Percentiles rank a stretch among this genome's conserved stretches.
These are phyloP conservation scores for Lepiota venenata DNA, from an alignment of 768 basidiomycete genomes.

Conservation along the genomic window DNA sequence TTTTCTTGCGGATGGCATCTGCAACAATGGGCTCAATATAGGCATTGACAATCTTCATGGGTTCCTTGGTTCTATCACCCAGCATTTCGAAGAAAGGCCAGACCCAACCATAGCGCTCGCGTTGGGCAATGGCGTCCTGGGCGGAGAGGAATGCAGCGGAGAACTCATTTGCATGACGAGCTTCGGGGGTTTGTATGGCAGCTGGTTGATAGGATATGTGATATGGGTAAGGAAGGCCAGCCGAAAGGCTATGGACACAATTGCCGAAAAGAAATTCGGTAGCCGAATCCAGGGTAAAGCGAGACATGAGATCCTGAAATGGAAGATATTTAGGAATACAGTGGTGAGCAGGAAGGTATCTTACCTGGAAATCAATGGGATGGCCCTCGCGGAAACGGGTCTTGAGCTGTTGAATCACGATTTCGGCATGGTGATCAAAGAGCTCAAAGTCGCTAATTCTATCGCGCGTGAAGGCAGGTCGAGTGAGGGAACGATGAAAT, in stretches of 20 bases:
- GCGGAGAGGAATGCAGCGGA: constrained; percentile 46
- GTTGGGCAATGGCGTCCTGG: constrained; percentile 37
- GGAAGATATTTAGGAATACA: background rate
- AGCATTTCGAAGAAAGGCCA: constrained; percentile 55
- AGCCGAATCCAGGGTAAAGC: constrained; percentile 66
- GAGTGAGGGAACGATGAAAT: constrained; percentile 62
- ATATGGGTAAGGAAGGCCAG: constrained; percentile 50
- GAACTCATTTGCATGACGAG: constrained; percentile 38
- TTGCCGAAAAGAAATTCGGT: constrained; percentile 65
- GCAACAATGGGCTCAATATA: constrained; percentile 52
- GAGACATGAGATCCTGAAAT: constrained; percentile 49
- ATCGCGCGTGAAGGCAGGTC: constrained; percentile 63
- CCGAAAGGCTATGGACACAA: constrained; percentile 50
- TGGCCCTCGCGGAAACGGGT: constrained; percentile 45
- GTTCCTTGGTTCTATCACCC: constrained; percentile 39
- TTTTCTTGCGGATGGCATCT: constrained; percentile 44
- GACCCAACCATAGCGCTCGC: constrained; percentile 41
- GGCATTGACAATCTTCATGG: constrained; percentile 51
- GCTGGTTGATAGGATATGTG: constrained; percentile 26
- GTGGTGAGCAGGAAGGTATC: background rate
- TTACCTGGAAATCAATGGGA: constrained; percentile 57
- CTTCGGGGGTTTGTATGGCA: constrained; percentile 19
- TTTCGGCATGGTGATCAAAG: constrained; percentile 53
- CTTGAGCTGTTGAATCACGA: constrained; percentile 40
- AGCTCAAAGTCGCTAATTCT: constrained; percentile 57